These are phyloP conservation scores for Triticum monococcum DNA, from an alignment of 176 grass and related monocot genomes.

Conservation along the genomic window DNA sequence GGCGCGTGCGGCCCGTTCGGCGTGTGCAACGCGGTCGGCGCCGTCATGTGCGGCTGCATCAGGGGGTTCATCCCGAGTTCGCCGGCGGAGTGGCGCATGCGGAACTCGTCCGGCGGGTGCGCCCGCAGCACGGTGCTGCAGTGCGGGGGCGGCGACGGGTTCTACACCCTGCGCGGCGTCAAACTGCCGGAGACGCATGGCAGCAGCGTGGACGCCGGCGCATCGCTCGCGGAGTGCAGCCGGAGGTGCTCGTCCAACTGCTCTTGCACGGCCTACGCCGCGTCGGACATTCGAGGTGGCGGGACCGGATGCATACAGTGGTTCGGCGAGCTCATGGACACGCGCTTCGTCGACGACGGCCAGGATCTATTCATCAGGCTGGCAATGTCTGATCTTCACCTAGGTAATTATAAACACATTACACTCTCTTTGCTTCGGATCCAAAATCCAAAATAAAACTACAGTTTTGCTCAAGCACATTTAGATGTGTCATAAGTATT, in stretches of 20 bases:
- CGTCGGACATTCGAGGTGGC: conserved; percentile 28
- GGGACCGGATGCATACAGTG: conserved; percentile 54
- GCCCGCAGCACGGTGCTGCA: conserved; percentile 17
- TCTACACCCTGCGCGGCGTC: conserved; percentile 35
- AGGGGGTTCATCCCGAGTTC: conserved; percentile 19
- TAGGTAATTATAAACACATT: neutral
- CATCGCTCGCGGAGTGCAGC: conserved; percentile 19
- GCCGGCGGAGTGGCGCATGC: conserved; percentile 44
- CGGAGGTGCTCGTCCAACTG: conserved; percentile 37
- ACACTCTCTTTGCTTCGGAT: too few species aligned
- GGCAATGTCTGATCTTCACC: neutral
- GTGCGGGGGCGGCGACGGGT: conserved; percentile 43
- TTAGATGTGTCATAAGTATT: too few species aligned
- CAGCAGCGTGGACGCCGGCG: conserved; percentile 8
- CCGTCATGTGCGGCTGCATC: conserved; percentile 36
- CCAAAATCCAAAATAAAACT: too few species aligned
- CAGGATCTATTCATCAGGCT: conserved; percentile 50
- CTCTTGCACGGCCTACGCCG: conserved; percentile 43
- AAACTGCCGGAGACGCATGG: conserved; percentile 59
- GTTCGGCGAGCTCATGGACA: conserved; percentile 52
- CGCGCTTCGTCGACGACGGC: conserved; percentile 20
- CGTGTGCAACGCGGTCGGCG: conserved; percentile 30
- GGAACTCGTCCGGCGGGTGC: conserved; percentile 52
- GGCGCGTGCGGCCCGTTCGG: conserved; percentile 50
- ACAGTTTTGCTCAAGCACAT: too few species aligned